Percentiles rank a stretch among this genome's conserved stretches.
Conservation (phyloP, 2,329 filamentous ascomycete genomes). For the Chlorencoelia australis region DNA sequence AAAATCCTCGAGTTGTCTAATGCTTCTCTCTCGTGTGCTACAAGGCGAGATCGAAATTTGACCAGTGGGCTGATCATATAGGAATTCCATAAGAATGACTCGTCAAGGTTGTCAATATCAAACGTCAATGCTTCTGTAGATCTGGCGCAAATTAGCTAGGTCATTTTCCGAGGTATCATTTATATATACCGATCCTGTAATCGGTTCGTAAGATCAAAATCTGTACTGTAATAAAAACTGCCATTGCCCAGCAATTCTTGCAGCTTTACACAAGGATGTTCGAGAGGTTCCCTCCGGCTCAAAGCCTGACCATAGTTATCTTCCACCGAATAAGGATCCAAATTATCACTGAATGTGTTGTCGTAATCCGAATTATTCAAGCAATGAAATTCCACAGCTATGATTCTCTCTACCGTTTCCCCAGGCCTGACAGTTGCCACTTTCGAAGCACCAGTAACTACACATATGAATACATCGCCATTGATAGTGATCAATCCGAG, state of each 20-base stretch:
- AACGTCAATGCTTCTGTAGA: constrained; percentile 68
- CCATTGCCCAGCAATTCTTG: constrained; percentile 89
- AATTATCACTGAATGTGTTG: constrained; percentile 49
- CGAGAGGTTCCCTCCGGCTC: constrained; percentile 60
- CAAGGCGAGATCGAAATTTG: constrained; percentile 74
- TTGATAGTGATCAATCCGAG: constrained; percentile 78
- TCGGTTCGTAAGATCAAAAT: constrained; percentile 92
- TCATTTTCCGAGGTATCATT: constrained; percentile 2
- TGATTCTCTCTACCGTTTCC: constrained; percentile 82
- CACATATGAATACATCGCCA: constrained; percentile 80
- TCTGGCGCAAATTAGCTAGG: constrained; percentile 34
- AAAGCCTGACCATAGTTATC: constrained; percentile 38
- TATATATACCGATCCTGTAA: constrained; percentile 67
- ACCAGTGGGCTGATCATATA: constrained; percentile 95
- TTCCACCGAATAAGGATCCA: constrained; percentile 24
- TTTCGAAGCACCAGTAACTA: constrained; percentile 69
- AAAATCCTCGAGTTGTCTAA: constrained; percentile 83
- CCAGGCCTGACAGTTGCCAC: constrained; percentile 77
- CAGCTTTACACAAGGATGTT: constrained; percentile 83
- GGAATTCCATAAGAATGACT: constrained; percentile 92
- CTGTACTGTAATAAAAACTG: constrained; percentile 96
- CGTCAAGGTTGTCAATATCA: constrained; percentile 86
- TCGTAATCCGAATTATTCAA: constrained; percentile 82
- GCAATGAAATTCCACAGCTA: constrained; percentile 85
- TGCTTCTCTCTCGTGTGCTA: constrained; percentile 61